Evolutionary conservation across 2,329 filamentous ascomycete genomes (phyloP).

Genomic region (Teratosphaeria destructans): DNA sequence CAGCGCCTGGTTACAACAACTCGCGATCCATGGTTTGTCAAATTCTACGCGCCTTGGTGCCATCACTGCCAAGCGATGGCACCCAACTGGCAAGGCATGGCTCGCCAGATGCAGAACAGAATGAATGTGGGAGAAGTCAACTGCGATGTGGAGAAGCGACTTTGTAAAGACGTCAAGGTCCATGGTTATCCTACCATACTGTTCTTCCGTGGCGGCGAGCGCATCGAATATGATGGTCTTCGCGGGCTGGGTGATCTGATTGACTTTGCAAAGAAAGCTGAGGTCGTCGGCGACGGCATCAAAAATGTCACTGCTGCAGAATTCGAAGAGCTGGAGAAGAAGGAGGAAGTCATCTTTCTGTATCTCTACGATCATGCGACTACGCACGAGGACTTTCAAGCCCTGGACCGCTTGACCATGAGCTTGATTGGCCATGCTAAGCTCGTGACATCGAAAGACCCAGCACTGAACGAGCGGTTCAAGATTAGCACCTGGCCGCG

Average conservation of each 20-base stretch:
- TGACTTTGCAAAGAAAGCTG: conserved; percentile 74
- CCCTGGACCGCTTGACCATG: conserved; percentile 75
- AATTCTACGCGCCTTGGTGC: conserved; percentile 98
- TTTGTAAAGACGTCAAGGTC: conserved; percentile 87
- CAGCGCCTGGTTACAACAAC: conserved; percentile 75
- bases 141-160: conserved; percentile 70
- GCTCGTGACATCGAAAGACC: conserved; percentile 81
- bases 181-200: conserved; percentile 77
- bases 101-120: conserved; percentile 78
- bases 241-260: conserved; percentile 86
- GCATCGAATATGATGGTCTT: conserved; percentile 85
- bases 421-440: conserved; percentile 85
- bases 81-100: conserved; percentile 80
- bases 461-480: conserved; percentile 65
- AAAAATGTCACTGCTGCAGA: conserved; percentile 65
- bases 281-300: conserved; percentile 66
- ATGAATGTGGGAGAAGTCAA: conserved; percentile 95
- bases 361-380: conserved; percentile 98
- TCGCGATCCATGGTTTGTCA: conserved; percentile 92
- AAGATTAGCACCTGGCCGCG: conserved; percentile 98
- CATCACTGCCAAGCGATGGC: conserved; percentile 89
- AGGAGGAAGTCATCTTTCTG: conserved; percentile 89
- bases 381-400: conserved; percentile 80
- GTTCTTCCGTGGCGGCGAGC: conserved; percentile 86
- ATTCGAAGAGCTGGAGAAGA: conserved; percentile 78